Evolutionary conservation across 2,329 filamentous ascomycete species (phyloP), one percentile per base, ranked within the genome.

Genomic region (Xylariales sp.): DNA sequence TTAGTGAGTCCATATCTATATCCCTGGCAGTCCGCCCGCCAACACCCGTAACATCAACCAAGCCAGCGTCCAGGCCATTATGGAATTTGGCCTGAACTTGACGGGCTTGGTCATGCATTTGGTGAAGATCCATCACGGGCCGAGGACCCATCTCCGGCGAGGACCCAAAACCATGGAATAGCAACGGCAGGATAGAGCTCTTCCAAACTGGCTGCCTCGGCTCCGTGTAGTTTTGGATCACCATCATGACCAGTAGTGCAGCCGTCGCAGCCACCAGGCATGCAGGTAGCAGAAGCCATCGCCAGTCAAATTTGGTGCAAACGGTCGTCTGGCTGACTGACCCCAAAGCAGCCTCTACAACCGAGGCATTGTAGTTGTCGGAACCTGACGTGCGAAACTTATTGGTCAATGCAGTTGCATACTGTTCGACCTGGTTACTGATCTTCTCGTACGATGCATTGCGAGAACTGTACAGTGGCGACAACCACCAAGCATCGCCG

Each of bases 221-320:
- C 12, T 37, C 21, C 12, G 10, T 5, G 14, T 44, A 32, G 32
- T 46, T 49, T 29, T 40, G 48, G 10, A 32, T 3, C 16, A 52
- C 25, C 24, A 46, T 46, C 5, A 39, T n/a, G 10, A 44, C 14
- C 11, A 52, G 20, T 14, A 49, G 21, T 2, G 36, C 41, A 3
- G 25, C 37, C 18, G 48, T 46, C 20, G 40, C 44, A 4, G 22
- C 28, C 4, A 46, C 31, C 9, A 52, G 31, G 5, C 32, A n/a
- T 6, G 44, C 42, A 16, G 47, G 47, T 41, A 50, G 39, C 15
- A 52, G 31, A 14, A 52, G 39, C 50, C 50, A 52, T 12, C 44
- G 34, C 48, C 48, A 50, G 38, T 52, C 42, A 32, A 52, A 50
- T 14, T 38, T 19, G 3, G 43, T 49, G 34, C 50, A 52, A 7